Evolutionary conservation across 2,329 filamentous ascomycete species (phyloP).

Genomic region (Dothideomycetes sp.): DNA sequence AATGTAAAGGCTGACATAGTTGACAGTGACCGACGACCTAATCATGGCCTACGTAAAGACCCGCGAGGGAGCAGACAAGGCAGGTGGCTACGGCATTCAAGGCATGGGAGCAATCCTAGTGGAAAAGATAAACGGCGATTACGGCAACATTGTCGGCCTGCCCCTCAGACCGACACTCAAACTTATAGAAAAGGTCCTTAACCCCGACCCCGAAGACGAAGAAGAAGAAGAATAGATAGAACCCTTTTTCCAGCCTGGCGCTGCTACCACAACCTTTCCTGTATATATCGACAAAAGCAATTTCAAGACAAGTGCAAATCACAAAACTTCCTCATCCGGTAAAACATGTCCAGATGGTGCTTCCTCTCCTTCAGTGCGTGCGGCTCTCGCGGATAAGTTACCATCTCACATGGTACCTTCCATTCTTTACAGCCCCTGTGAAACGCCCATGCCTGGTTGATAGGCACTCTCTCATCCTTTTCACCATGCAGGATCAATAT

Average conservation of each 20-base stretch:
- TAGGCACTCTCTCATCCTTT: constrained; percentile 22
- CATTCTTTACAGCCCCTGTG: constrained; percentile 18
- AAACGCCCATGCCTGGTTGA: constrained; percentile 24
- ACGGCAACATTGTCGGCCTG: constrained; percentile 90
- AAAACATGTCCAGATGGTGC: constrained; percentile 17
- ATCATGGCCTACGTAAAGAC: constrained; percentile 71
- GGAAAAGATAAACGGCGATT: constrained; percentile 76
- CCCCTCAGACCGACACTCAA: constrained; percentile 68
- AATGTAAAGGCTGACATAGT: constrained; percentile 1
- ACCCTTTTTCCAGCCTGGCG: too few relatives aligned
- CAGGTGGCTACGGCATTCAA: constrained; percentile 90
- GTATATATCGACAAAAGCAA: not conserved
- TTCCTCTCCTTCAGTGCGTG: constrained; percentile 22
- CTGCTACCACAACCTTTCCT: too few relatives aligned
- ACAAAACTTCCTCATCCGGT: constrained; percentile 14
- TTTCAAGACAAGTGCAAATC: constrained; percentile 10
- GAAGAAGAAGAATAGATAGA: constrained; percentile 21
- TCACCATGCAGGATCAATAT: constrained; percentile 26
- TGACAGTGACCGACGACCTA: constrained; percentile 61
- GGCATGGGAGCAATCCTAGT: constrained; percentile 78
- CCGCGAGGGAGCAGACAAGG: constrained; percentile 89
- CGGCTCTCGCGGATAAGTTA: constrained; percentile 23
- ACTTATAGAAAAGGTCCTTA: constrained; percentile 80
- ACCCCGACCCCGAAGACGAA: constrained; percentile 55
- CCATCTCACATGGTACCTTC: constrained; percentile 22